Evolutionary conservation across 805 yeast species (phyloP).

Genomic region (Priceomyces carsonii): DNA sequence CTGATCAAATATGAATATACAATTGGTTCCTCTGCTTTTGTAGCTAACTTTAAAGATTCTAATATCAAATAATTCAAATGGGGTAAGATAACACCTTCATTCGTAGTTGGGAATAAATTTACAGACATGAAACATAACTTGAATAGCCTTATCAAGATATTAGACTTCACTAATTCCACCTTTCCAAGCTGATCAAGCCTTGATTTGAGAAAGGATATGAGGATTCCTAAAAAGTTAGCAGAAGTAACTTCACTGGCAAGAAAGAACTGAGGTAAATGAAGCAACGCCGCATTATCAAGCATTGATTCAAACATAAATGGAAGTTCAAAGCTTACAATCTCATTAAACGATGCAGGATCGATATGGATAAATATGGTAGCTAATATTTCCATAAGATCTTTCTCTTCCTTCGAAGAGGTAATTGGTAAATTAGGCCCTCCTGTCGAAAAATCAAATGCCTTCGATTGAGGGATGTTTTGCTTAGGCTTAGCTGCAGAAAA

Average conservation of each 20-base stretch:
- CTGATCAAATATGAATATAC: conserved; percentile 86
- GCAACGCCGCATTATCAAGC: conserved; percentile 77
- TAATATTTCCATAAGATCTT: conserved; percentile 92
- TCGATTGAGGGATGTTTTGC: conserved; percentile 24
- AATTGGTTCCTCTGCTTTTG: conserved; percentile 87
- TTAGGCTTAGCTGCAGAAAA: conserved; percentile 63
- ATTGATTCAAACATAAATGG: conserved; percentile 76
- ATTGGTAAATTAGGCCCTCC: conserved; percentile 83
- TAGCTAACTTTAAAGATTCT: conserved; percentile 73
- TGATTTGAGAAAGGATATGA: conserved; percentile 72
- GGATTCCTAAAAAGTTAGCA: conserved; percentile 83
- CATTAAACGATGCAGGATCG: conserved; percentile 95
- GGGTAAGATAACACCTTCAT: conserved; percentile 85
- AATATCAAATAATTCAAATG: conserved; percentile 83
- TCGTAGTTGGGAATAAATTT: conserved; percentile 81
- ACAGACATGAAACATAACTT: conserved; percentile 96
- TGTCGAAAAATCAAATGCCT: conserved; percentile 58
- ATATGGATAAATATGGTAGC: conserved; percentile 92
- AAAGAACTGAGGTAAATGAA: conserved; percentile 92
- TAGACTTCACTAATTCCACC: conserved; percentile 72
- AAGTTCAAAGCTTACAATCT: conserved; percentile 79
- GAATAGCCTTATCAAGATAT: conserved; percentile 81
- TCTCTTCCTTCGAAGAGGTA: conserved; percentile 87
- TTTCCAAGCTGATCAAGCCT: conserved; percentile 80
- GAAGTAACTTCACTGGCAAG: conserved; percentile 93